Evolutionary conservation across 805 yeast species (phyloP).

Genomic region (Lipomyces starkeyi): DNA sequence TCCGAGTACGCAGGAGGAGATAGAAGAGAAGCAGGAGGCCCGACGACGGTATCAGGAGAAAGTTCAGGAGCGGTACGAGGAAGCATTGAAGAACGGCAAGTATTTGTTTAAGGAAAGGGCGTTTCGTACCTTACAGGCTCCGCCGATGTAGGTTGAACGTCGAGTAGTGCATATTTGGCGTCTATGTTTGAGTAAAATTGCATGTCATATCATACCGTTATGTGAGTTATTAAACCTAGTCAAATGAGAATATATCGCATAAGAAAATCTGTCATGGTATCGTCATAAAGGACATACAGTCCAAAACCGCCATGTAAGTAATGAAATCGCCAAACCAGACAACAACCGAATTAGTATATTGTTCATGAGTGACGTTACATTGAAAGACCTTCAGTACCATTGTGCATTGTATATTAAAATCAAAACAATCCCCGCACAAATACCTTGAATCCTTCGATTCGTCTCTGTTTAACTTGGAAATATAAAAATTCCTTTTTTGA

Average conservation of each 20-base stretch:
- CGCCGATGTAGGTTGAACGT: background rate
- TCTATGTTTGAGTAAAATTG: background rate
- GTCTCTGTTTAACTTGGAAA: background rate
- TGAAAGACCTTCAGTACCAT: background rate
- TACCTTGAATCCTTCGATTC: background rate
- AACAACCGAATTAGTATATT: background rate
- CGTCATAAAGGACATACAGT: background rate
- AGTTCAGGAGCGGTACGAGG: conserved; percentile 54
- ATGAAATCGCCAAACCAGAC: background rate
- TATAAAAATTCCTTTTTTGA: background rate
- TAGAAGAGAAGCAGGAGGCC: conserved; percentile 49
- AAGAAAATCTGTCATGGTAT: background rate
- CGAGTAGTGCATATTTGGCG: background rate
- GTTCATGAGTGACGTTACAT: background rate
- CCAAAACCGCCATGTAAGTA: background rate
- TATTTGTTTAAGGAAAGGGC: conserved; percentile 53
- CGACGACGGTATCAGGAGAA: conserved; percentile 48
- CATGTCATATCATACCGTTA: background rate
- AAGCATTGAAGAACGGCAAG: conserved; percentile 52
- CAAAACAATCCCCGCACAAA: background rate
- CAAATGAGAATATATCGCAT: background rate
- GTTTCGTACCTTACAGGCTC: conserved; percentile 21
- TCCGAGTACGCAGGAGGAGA: conserved; percentile 60
- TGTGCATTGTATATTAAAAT: background rate
- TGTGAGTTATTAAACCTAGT: background rate